Base-by-base conservation (phyloP, 2,329 filamentous ascomycete species). In the Parafenestella ontariensis region DNA sequence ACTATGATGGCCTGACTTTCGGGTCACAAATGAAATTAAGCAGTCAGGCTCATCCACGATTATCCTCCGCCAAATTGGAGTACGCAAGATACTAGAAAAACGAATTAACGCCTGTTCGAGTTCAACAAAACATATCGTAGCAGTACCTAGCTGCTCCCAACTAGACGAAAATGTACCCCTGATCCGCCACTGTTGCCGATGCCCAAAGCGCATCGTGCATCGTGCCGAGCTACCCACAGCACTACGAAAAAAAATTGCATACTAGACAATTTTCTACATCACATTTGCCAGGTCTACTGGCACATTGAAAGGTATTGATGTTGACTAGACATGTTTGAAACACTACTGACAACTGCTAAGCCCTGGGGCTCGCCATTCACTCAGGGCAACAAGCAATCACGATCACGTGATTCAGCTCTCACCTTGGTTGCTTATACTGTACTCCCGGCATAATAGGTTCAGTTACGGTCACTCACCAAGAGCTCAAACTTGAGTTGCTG, bases 151-250 rank as follows among this genome's bases (percentile, higher is more conserved):
- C 37, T 40, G 11, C 37, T 23, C 15, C n/a, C 3, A 7, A 24
- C 37, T 34, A 42, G n/a, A 44, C n/a, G 21, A 24, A 44, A 28
- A 20, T 37, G 41, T 11, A 4, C 13, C 10, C 45, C 5, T 45
- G 46, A 43, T 49, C 49, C 47, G 44, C 51, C 44, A 51, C 45
- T 44, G 44, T 55, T 36, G 52, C 53, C 46, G 49, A 43, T 50
- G 42, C 53, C 56, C 44, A 59, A 49, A 53, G 47, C 41, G 41
- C 24, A 29, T 10, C 26, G 42, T 43, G 56, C 56, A 59, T 52
- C 41, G 46, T 59, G 60, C 61, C 61, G 61, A 61, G 49, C 56
- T 51, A 48, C 58, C 61, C 58, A 56, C 33, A 39, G 29, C 37
- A 60, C 55, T 50, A 50, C 40, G 33, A 40, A 39, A 54, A n/a